Evolutionary conservation across 2,329 filamentous ascomycete genomes (phyloP), one percentile per base, ranked within the genome.

Genomic region (Ophiostoma tasmaniense): DNA sequence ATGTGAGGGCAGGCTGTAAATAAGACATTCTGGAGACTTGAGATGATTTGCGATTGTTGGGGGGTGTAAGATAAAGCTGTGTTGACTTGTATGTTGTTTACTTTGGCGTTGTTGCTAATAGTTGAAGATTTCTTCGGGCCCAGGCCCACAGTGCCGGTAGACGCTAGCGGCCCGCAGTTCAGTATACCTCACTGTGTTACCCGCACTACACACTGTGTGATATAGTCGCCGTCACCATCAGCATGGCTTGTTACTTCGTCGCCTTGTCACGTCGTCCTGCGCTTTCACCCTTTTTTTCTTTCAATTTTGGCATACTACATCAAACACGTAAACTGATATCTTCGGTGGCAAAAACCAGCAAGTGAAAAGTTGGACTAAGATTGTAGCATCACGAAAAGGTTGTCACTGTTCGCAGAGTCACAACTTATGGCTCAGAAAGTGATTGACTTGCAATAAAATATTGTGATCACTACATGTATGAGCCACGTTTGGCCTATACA

Each of bases 1-100:
- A 87, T 1, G 74, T 76, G 39, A 77, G 74, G 0, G 84, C 83
- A 66, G 76, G 78, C 42, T 76, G 71, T 10, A 81, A 74, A 68
- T 85, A 87, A 17, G 66, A 64, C 70, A 71, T 71, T 25, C 4
- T 67, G 30, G 22, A 13, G 8, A 7, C n/a, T 65, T 45, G 11
- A 20, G 33, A 17, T 6, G 59, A 35, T 37, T 28, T 69, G 45
- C 22, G 8, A 37, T 55, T 10, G 59, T 64, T 39, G 17, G 42
- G n/a, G 20, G 17, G 28, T 64, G 28, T 68, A 20, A 64, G 61
- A 64, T 28, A 6, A 1, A 25, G 62, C 11, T 14, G 61, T 64
- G 33, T 39, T 25, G 33, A 22, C 33, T 64, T 39, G 33, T 25
- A 42, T 42, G 62, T 39, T 65, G 62, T 39, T 65, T 39, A 39